Evolutionary conservation across 352 stramenopile genomes (phyloP).

Genomic region (Phytophthora constricta): DNA sequence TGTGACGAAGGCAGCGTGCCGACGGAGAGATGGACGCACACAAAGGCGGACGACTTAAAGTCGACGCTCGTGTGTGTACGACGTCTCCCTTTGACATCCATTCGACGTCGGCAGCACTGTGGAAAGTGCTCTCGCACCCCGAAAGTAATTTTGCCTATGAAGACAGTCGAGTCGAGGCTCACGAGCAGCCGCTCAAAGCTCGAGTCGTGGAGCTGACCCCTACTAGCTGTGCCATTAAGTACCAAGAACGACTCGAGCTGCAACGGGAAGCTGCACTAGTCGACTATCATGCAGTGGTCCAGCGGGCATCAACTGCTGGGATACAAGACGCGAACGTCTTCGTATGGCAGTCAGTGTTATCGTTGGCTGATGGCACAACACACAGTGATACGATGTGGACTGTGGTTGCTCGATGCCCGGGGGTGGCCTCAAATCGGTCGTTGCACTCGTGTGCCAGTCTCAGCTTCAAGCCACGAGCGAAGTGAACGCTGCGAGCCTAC

Average conservation of each 20-base stretch:
- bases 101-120: constrained; percentile 20
- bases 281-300: constrained; percentile 17
- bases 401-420: constrained; percentile 12
- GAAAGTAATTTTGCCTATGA: constrained; percentile 1
- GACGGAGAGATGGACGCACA: constrained; percentile 22
- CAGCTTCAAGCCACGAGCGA: background rate
- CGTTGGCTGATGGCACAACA: background rate
- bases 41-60: constrained; percentile 2
- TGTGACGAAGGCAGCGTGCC: background rate
- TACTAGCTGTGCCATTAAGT: constrained; percentile 18
- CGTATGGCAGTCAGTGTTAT: constrained; percentile 22
- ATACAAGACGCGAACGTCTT: constrained; percentile 9
- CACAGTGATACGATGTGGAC: constrained; percentile 23
- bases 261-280: background rate
- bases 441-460: constrained; percentile 25
- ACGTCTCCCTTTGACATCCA: constrained; percentile 22
- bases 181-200: background rate
- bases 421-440: constrained; percentile 5
- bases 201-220: constrained; percentile 16
- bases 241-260: constrained; percentile 1
- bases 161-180: background rate
- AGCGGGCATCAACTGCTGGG: background rate
- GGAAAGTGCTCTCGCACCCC: constrained; percentile 12
- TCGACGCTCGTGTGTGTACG: constrained; percentile 24
- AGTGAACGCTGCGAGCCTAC: background rate